A percentile compares a stretch with the other conserved stretches of the same genome.
Conservation (phyloP, 805 yeast genomes). For the Metschnikowia orientalis region DNA sequence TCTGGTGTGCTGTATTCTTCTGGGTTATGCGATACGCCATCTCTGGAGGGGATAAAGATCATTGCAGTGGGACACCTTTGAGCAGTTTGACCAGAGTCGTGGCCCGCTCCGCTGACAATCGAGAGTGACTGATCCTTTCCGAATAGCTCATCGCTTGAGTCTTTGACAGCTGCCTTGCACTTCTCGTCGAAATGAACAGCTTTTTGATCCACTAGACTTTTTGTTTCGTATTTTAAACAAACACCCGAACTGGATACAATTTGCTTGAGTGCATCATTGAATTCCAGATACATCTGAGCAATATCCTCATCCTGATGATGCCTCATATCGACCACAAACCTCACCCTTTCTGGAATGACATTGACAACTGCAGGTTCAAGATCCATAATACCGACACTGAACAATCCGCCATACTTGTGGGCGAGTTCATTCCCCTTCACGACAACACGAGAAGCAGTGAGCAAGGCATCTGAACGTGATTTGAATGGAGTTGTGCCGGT, state of each 20-base stretch:
- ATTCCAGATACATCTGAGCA: slow-evolving; percentile 33
- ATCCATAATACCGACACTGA: slow-evolving; percentile 55
- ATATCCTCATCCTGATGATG: slow-evolving; percentile 46
- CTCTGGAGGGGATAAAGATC: slow-evolving; percentile 67
- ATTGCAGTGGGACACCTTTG: slow-evolving; percentile 61
- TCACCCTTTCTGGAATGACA: slow-evolving; percentile 60
- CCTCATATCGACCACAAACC: slow-evolving; percentile 59
- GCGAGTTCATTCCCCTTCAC: slow-evolving; percentile 55
- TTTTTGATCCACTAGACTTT: slow-evolving; percentile 45
- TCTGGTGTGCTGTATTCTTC: slow-evolving; percentile 63
- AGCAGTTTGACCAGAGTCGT: slow-evolving; percentile 62
- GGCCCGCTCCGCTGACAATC: slow-evolving; percentile 69
- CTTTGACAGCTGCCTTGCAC: slow-evolving; percentile 48
- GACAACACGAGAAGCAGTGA: slow-evolving; percentile 56
- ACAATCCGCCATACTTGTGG: slow-evolving; percentile 46
- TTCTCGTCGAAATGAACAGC: slow-evolving; percentile 54
- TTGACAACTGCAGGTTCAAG: slow-evolving; percentile 60
- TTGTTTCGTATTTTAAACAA: slow-evolving; percentile 37
- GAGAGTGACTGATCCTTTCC: slow-evolving; percentile 41
- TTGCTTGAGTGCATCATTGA: slow-evolving; percentile 32
- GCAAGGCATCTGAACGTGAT: slow-evolving; percentile 57
- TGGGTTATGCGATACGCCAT: slow-evolving; percentile 65
- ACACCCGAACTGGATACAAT: slow-evolving; percentile 31
- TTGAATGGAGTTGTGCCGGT: slow-evolving; percentile 71
- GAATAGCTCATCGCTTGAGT: slow-evolving; percentile 47